These are phyloP conservation scores for Leccinum truebloodii DNA, from an alignment of 768 basidiomycete genomes.

Conservation along the genomic window DNA sequence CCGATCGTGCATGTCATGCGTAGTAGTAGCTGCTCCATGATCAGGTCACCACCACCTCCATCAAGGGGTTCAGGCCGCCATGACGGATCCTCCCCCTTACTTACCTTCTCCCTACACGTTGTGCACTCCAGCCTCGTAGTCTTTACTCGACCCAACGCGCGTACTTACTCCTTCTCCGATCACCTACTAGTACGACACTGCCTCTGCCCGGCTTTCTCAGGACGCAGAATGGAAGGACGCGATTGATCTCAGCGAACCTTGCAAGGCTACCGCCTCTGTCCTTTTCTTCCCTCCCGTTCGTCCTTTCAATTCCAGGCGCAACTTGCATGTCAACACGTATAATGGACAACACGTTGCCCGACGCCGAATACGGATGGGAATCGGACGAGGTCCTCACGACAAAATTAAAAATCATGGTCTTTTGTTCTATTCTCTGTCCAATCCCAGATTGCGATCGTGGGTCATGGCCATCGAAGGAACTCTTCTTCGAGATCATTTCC, in stretches of 20 bases:
- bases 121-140: conserved; percentile 1
- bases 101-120: conserved; percentile 16
- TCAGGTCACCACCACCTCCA: background rate
- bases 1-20: background rate
- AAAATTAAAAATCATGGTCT: conserved; percentile 3
- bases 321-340: background rate
- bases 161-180: background rate
- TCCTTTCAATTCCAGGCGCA: background rate
- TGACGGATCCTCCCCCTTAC: conserved; percentile 6
- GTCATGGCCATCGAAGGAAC: background rate
- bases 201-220: conserved; percentile 9
- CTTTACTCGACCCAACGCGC: background rate
- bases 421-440: background rate
- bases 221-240: conserved; percentile 13
- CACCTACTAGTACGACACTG: conserved; percentile 1
- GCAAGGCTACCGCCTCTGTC: background rate
- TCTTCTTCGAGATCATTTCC: conserved; percentile 7
- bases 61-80: background rate
- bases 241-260: conserved; percentile 11
- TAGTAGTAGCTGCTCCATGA: background rate
- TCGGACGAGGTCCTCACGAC: conserved; percentile 3
- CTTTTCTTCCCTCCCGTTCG: background rate
- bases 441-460: conserved; percentile 18
- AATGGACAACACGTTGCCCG: conserved; percentile 8
- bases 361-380: conserved; percentile 9